phyloP scores from a whole-genome alignment of 257 asterid genomes.

The Salvia rosmarinus region DNA sequence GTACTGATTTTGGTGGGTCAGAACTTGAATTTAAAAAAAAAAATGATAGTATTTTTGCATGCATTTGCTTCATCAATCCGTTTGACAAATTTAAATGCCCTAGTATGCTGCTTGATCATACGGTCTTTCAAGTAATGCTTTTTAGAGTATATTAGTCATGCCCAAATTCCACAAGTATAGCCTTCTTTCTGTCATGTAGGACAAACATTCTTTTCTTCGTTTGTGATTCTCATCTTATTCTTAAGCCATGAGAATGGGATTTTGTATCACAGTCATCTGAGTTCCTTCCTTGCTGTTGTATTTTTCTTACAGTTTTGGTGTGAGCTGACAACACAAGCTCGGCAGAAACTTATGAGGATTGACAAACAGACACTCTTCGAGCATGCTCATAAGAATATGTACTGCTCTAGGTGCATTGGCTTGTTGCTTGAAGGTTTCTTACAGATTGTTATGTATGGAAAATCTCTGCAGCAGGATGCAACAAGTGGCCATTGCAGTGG shows the following conservation, averaged over 20 bases:
- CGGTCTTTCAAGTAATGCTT: background rate
- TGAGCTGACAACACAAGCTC: conserved; percentile 81
- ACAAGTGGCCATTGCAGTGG: conserved; percentile 43
- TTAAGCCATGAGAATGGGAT: background rate
- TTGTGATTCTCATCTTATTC: conserved; percentile 5
- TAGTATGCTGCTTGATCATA: background rate
- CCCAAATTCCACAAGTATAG: background rate
- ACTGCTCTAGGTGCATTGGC: conserved; percentile 98
- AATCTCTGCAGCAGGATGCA: conserved; percentile 80
- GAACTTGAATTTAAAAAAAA: background rate
- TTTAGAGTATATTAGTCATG: background rate
- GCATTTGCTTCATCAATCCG: conserved; percentile 9
- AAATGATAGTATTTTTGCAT: background rate
- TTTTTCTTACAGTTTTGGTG: conserved; percentile 78
- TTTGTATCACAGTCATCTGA: background rate
- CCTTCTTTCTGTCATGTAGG: background rate
- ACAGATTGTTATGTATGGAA: conserved; percentile 92
- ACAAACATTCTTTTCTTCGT: background rate
- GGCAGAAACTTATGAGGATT: conserved; percentile 75
- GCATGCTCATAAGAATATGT: conserved; percentile 97
- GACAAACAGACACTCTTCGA: conserved; percentile 91
- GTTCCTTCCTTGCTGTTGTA: background rate
- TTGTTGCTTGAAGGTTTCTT: conserved; percentile 85
- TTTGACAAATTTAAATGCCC: background rate
- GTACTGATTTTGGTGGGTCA: conserved; percentile 26